Evolutionary conservation across 139 green algal genomes (phyloP), one percentile per base, ranked within the genome.

Genomic region (Protoeuglena noctilucae): DNA sequence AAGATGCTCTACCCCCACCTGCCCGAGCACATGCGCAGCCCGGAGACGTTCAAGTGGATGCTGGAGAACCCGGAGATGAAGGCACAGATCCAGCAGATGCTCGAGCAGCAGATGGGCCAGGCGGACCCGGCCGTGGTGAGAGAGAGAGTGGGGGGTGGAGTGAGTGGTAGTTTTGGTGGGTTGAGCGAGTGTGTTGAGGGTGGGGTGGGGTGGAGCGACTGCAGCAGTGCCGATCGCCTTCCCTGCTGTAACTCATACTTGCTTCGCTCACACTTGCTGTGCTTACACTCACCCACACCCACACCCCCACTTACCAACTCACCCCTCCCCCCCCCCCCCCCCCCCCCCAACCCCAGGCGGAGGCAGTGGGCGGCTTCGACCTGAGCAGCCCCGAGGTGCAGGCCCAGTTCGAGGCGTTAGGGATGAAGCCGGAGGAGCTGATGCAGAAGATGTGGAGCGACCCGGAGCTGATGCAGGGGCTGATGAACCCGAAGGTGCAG

Each of bases 1-100:
- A 79, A 93, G 65, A 84, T 86, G 73, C 58, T 93, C 47, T 93
- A 93, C 71, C 80, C 79, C 0, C 85, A 93, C 75, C 69, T 93
- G 51, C 84, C 84, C 3, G 82, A 91, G 66, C 70, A 70, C 6
- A 93, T 93, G 84, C 76, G 82, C 67, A 92, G 89, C 64, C 78
- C 75, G 0, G 28, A 80, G 50, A 86, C 74, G 39, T 88, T 93
- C 30, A 76, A 89, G 66, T 92, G 78, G 78, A 91, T 93, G 80
- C 64, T 93, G 29, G 72, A 67, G 48, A 86, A 83, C 62, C 79
- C 79, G 1, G 77, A 87, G 57, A 65, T 67, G 31, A 61, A 67
- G 28, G 40, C 57, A 29, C 71, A 79, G 66, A 69, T 88, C 45
- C 69, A 83, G 53, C 62, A 70, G 51, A 75, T 77, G 65, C 64